Evolutionary conservation across 352 stramenopile genomes (phyloP), one percentile per base, ranked within the genome.

Genomic region (Pythium diclinum): DNA sequence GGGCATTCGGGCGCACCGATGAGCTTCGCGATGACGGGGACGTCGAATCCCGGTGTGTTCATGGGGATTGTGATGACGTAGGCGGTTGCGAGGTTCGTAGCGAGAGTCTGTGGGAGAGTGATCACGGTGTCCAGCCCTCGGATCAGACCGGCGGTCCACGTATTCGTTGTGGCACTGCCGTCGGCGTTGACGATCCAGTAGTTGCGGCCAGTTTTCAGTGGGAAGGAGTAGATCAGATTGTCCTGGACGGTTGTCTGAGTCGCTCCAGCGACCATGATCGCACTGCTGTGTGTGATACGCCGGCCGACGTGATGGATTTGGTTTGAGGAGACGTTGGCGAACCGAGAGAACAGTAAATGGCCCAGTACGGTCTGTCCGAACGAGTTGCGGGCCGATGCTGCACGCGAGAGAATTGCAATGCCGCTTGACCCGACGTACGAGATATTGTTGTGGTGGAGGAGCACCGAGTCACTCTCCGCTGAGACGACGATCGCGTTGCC

Each of bases 401-500:
- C 58, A 2, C 81, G 69, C 11, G 74, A 59, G 16, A 93, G 38
- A 8, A 91, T 49, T 0, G 73, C 59, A 54, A 93, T 85, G 1
- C 71, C 85, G 5, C 64, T 81, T 21, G 74, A 71, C 6, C 81
- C 83, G 17, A 90, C 62, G 40, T 79, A 88, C 30, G 78, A 87
- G 23, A 93, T 46, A 59, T 93, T 89, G 74, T 91, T 93, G 72
- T 86, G 76, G 38, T 69, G 72, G 21, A 93, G 44, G 16, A 72
- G 71, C 25, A 93, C 72, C 16, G 56, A 64, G 33, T 75, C 69
- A 68, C 65, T 89, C 28, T 83, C 78, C 0, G 81, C 82, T 6
- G 83, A 89, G 0, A 93, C 58, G 51, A 91, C 65, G 44, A 93
- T 64, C 14, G 85, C 83, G 47, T 93, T 91, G 53, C 82, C 85